Evolutionary conservation across 371 early-diverging fungal genomes (phyloP).

Genomic region (Mortierella polycephala): DNA sequence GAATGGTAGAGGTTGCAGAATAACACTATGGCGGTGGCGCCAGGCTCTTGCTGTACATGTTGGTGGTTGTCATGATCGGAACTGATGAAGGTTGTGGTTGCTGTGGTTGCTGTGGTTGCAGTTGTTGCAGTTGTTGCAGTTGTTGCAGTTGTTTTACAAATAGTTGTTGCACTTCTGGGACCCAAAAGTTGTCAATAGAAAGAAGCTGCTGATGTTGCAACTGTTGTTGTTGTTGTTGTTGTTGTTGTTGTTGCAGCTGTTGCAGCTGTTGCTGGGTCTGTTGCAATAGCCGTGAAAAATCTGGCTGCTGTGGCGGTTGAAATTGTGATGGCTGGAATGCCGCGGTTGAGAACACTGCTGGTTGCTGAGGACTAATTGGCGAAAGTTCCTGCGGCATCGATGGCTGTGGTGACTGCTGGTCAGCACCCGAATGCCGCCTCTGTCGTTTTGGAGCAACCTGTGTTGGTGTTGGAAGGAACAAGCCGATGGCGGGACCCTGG

Average conservation of each 20-base stretch:
- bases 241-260: constrained; percentile 8
- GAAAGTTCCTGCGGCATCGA: too few relatives aligned
- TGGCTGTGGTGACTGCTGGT: too few relatives aligned
- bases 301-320: background rate
- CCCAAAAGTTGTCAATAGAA: too few relatives aligned
- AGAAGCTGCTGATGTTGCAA: too few relatives aligned
- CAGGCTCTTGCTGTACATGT: constrained; percentile 13
- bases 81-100: background rate
- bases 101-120: too few relatives aligned
- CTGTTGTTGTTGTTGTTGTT: constrained; percentile 15
- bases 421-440: background rate
- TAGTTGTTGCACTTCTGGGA: too few relatives aligned
- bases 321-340: background rate
- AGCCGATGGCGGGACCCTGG: constrained; percentile 11
- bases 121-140: background rate
- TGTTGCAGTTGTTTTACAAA: too few relatives aligned
- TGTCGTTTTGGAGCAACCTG: constrained; percentile 29
- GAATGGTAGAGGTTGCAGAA: background rate
- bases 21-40: constrained; percentile 1
- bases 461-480: constrained; percentile 15
- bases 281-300: constrained; percentile 11
- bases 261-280: constrained; percentile 13
- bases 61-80: constrained; percentile 19
- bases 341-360: too few relatives aligned
- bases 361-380: too few relatives aligned